Evolutionary conservation across 495 filamentous ascomycete species (phyloP).

Genomic region (Trichoderma gamsii): DNA sequence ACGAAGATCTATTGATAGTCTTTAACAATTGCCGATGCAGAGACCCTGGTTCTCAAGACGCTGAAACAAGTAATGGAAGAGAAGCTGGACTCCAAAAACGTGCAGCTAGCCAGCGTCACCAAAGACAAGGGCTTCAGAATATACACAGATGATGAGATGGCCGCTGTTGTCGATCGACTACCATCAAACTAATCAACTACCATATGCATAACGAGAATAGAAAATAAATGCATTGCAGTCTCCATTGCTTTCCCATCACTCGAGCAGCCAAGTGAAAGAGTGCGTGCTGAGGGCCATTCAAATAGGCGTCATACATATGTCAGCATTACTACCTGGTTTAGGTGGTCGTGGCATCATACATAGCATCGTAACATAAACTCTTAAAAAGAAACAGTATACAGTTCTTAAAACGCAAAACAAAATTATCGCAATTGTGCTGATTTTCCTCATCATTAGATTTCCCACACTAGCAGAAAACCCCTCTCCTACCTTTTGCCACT

Average conservation of each 20-base stretch:
- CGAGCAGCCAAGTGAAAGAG: not conserved
- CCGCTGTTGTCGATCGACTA: slow-evolving; percentile 71
- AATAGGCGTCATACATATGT: too few species aligned
- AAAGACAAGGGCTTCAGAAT: slow-evolving; percentile 97
- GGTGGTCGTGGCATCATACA: not conserved
- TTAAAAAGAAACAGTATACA: not conserved
- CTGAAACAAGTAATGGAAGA: slow-evolving; percentile 99
- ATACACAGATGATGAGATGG: slow-evolving; percentile 97
- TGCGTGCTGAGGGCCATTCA: not conserved
- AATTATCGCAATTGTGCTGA: not conserved
- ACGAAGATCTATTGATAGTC: slow-evolving; percentile 42
- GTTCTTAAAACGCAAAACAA: not conserved
- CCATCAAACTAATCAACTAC: slow-evolving; percentile 42
- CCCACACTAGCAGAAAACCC: not conserved
- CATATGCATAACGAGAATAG: slow-evolving; percentile 2
- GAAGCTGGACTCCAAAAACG: slow-evolving; percentile 97
- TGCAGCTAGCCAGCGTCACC: slow-evolving; percentile 95
- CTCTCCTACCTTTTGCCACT: not conserved
- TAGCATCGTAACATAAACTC: not conserved
- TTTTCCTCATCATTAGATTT: not conserved
- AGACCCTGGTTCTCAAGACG: slow-evolving; percentile 93
- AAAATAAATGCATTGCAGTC: not conserved
- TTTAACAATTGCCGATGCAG: slow-evolving; percentile 85
- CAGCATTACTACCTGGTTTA: not conserved
- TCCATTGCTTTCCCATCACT: not conserved